These are phyloP conservation scores for Pelagomonas calceolata DNA, from an alignment of 108 stramenopile genomes.

Conservation along the genomic window DNA sequence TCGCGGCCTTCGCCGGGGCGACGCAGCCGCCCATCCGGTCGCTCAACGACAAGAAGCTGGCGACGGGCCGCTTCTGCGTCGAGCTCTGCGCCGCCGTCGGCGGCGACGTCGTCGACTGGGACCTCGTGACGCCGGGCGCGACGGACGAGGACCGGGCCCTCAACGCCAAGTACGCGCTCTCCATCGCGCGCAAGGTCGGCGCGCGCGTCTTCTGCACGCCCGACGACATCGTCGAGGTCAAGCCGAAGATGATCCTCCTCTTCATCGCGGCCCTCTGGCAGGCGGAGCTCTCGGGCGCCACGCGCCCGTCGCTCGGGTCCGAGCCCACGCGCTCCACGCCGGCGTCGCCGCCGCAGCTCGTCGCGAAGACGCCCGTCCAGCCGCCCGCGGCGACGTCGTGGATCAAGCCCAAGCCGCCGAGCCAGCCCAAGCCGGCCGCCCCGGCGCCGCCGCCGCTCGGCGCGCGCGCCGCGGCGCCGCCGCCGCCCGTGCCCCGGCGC, in stretches of 20 bases:
- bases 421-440: not conserved
- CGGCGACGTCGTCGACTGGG: slow-evolving; percentile 30
- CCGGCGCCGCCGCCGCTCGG: not conserved
- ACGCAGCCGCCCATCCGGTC: slow-evolving; percentile 18
- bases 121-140: slow-evolving; percentile 18
- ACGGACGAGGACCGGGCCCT: slow-evolving; percentile 22
- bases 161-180: slow-evolving; percentile 40
- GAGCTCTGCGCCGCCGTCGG: slow-evolving; percentile 33
- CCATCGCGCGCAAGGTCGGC: slow-evolving; percentile 38
- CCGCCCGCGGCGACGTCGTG: too few species aligned
- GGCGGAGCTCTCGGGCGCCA: too few species aligned
- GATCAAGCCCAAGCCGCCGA: not conserved
- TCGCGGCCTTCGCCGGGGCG: slow-evolving; percentile 1
- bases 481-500: not conserved
- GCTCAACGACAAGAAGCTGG: slow-evolving; percentile 31
- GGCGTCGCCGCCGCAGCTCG: not conserved
- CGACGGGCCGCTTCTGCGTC: slow-evolving; percentile 33
- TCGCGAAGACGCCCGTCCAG: not conserved
- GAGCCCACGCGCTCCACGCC: not conserved
- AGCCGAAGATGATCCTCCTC: slow-evolving; percentile 39
- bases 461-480: not conserved
- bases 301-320: not conserved
- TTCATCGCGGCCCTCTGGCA: slow-evolving; percentile 31
- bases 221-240: slow-evolving; percentile 46
- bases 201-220: slow-evolving; percentile 39